phyloP scores from a whole-genome alignment of 345 rosid genomes.

The Erucastrum elatum region DNA sequence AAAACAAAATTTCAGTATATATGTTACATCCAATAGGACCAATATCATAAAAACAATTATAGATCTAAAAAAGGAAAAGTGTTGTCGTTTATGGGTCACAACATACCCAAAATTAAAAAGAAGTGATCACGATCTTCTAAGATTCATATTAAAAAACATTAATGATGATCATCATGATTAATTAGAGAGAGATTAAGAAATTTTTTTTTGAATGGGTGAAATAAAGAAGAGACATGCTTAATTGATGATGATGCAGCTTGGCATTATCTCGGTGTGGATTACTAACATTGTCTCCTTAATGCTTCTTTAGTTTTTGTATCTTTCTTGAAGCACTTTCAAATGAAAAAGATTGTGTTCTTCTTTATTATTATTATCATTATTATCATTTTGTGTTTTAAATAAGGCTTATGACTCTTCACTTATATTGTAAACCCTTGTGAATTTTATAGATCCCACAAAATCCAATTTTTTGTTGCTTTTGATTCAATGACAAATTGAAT shows the following conservation, averaged over 20 bases:
- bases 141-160: constrained; percentile 22
- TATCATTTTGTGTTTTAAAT: not conserved
- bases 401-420: constrained; percentile 32
- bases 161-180: constrained; percentile 23
- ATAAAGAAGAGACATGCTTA: constrained; percentile 39
- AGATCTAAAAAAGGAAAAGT: not conserved
- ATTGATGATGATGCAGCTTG: constrained; percentile 45
- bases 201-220: constrained; percentile 3
- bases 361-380: not conserved
- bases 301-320: constrained; percentile 36
- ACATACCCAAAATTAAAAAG: not conserved
- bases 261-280: constrained; percentile 39
- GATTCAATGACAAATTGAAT: constrained; percentile 21
- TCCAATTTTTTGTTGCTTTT: constrained; percentile 19
- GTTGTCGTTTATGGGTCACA: constrained; percentile 25
- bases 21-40: constrained; percentile 1
- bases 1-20: not conserved
- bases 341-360: constrained; percentile 23
- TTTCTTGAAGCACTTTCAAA: constrained; percentile 19
- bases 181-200: not conserved
- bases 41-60: not conserved
- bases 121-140: constrained; percentile 34
- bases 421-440: constrained; percentile 7
- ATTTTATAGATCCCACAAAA: constrained; percentile 28
- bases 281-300: constrained; percentile 39